phyloP scores from a whole-genome alignment of 805 yeast genomes.

The Hanseniaspora lindneri region DNA sequence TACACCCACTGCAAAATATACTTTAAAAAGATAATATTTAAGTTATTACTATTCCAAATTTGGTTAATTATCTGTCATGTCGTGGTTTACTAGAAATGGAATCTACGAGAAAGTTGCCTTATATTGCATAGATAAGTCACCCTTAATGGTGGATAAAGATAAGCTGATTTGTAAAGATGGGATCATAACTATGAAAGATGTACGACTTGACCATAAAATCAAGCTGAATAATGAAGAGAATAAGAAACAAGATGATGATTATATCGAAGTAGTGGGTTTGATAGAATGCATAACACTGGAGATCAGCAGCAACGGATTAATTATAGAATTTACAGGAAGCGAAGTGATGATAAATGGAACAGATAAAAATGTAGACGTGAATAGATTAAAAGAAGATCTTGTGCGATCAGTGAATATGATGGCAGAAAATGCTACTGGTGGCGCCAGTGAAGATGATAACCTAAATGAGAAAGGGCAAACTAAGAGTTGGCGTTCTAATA shows the following conservation, averaged over 20 bases:
- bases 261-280: neutral
- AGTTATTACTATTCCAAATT: too few species aligned
- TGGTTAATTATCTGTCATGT: too few species aligned
- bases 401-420: conserved; percentile 7
- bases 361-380: neutral
- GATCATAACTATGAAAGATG: conserved; percentile 3
- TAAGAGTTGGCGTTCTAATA: neutral
- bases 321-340: neutral
- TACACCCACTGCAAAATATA: too few species aligned
- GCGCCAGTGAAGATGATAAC: neutral
- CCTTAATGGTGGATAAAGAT: conserved; percentile 11
- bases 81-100: conserved; percentile 13
- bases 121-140: conserved; percentile 11
- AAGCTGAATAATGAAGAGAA: neutral
- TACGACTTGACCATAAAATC: neutral
- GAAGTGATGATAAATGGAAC: conserved; percentile 3
- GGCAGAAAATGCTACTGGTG: neutral
- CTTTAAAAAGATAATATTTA: too few species aligned
- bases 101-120: conserved; percentile 13
- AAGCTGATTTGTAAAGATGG: conserved; percentile 10
- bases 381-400: conserved; percentile 7
- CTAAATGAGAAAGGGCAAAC: neutral
- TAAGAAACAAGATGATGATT: neutral
- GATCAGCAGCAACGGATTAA: conserved; percentile 5
- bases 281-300: neutral